Conservation (phyloP, 2,329 filamentous ascomycete genomes). For the Neoscytalidium dimidiatum region DNA sequence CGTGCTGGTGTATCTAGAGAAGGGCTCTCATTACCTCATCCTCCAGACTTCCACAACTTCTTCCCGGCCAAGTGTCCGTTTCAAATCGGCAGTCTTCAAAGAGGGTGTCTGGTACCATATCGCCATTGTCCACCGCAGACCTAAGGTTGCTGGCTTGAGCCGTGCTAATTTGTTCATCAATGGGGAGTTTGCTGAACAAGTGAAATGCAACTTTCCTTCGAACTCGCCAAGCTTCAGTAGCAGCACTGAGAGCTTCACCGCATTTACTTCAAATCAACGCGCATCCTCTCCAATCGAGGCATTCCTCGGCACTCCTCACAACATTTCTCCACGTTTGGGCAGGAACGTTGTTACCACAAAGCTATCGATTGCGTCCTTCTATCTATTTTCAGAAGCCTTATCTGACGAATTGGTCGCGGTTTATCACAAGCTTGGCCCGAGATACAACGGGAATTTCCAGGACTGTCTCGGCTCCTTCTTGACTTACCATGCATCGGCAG, state of each 20-base stretch:
- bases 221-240: slow-evolving; percentile 65
- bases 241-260: slow-evolving; percentile 69
- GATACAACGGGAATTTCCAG: slow-evolving; percentile 95
- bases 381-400: slow-evolving; percentile 82
- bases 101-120: slow-evolving; percentile 90
- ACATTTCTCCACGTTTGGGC: slow-evolving; percentile 76
- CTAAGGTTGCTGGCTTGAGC: slow-evolving; percentile 72
- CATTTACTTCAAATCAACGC: slow-evolving; percentile 57
- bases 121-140: slow-evolving; percentile 79
- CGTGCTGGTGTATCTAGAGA: slow-evolving; percentile 88
- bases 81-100: slow-evolving; percentile 79
- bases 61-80: slow-evolving; percentile 83
- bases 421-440: slow-evolving; percentile 82
- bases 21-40: slow-evolving; percentile 90
- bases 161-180: slow-evolving; percentile 89
- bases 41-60: slow-evolving; percentile 92
- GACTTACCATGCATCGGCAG: slow-evolving; percentile 91
- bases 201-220: slow-evolving; percentile 86
- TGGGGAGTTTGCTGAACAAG: slow-evolving; percentile 90
- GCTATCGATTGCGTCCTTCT: slow-evolving; percentile 88
- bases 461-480: slow-evolving; percentile 95
- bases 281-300: slow-evolving; percentile 77
- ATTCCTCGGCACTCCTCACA: slow-evolving; percentile 89
- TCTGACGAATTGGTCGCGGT: slow-evolving; percentile 93
- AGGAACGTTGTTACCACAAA: slow-evolving; percentile 72